These are phyloP conservation scores for Pichia kudriavzevii DNA, from an alignment of 1,139 yeast species.

Conservation along the genomic window DNA sequence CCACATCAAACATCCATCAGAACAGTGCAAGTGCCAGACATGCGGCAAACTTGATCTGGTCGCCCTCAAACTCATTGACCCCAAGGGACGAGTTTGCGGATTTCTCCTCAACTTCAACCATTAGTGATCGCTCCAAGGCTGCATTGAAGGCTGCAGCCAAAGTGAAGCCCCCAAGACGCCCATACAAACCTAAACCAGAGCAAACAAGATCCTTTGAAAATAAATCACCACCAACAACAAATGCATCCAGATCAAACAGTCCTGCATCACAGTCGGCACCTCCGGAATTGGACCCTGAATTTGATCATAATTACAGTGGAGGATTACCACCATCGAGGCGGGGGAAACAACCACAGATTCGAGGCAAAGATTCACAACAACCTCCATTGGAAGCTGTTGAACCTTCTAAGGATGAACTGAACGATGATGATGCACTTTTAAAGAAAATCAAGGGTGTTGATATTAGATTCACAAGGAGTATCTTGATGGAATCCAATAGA, in stretches of 20 bases:
- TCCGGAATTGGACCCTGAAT: too few relatives aligned
- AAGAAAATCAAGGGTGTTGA: constrained; percentile 42
- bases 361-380: too few relatives aligned
- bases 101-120: neutral
- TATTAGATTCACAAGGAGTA: constrained; percentile 47
- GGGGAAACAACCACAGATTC: too few relatives aligned
- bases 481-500: constrained; percentile 83
- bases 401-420: constrained; percentile 31
- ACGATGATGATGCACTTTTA: constrained; percentile 48
- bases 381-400: too few relatives aligned
- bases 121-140: constrained; percentile 22
- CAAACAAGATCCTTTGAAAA: neutral
- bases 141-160: constrained; percentile 27
- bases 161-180: too few relatives aligned
- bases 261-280: too few relatives aligned
- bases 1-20: constrained; percentile 1
- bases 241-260: too few relatives aligned
- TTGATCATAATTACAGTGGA: too few relatives aligned
- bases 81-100: constrained; percentile 5
- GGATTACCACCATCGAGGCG: too few relatives aligned
- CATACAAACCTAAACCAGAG: too few relatives aligned
- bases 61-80: constrained; percentile 30
- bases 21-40: constrained; percentile 26
- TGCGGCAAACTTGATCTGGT: constrained; percentile 41
- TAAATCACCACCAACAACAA: constrained; percentile 5